Evolutionary conservation across 129 eudicot species (phyloP), one percentile per base, ranked within the genome.

Genomic region (Arctium lappa): DNA sequence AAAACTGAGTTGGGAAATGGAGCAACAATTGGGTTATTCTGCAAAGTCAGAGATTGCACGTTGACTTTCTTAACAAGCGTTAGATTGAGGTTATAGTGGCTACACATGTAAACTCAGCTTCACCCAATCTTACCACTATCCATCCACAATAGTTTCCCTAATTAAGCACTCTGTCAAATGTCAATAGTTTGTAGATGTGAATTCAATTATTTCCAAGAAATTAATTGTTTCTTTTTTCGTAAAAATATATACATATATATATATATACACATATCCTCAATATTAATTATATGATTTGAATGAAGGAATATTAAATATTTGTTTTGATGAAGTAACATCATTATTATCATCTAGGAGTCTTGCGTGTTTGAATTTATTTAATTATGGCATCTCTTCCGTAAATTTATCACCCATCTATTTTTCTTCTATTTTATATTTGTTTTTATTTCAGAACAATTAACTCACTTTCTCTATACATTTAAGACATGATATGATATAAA

Each of bases 1-100:
- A 9, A 93, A 87, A 69, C 72, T 94, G 70, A 94, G 97, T 46
- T 94, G 98, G 98, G 97, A 91, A 86, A 91, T 87, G 89, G 97
- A 91, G 90, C 98, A 94, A 79, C 97, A 94, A 74, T 39, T 91
- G 78, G 94, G 90, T 8, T 86, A 86, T 82, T 46, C 86, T n/a
- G 78, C 87, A 75, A 88, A 88, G 85, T 82, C 87, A 11, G 92
- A 93, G 27, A 89, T 93, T 56, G 89, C 95, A 38, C 95, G 97
- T 85, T 93, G 87, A 91, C 79, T 68, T 44, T 16, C 46, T 16
- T 15, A 77, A 36, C 53, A 36, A 60, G 12, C 44, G 5, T 6
- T 60, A 62, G 80, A 73, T 73, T 73, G 77, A 38, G 76, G 29
- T 60, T 60, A 60, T 60, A 60, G 29, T 60, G 68, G 68, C 27